phyloP scores from a whole-genome alignment of 768 basidiomycete genomes.

The Tricholoma hemisulphureum region DNA sequence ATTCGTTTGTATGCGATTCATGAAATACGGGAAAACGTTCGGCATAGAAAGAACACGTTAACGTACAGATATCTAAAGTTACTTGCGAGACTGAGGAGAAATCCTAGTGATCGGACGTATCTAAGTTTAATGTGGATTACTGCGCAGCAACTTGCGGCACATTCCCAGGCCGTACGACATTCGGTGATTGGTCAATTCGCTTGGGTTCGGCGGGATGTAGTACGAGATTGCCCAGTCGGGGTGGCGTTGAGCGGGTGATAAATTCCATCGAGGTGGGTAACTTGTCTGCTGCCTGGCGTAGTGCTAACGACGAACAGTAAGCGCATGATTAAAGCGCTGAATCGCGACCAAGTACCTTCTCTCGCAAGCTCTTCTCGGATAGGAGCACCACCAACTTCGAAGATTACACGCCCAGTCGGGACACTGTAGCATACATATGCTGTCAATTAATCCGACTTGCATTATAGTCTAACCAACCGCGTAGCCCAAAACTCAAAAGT shows the following conservation, averaged over 20 bases:
- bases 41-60: no score
- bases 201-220: conserved; percentile 44
- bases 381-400: conserved; percentile 88
- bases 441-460: background rate
- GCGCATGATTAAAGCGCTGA: conserved; percentile 1
- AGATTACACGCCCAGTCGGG: conserved; percentile 83
- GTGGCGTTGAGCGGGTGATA: conserved; percentile 63
- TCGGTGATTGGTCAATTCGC: conserved; percentile 13
- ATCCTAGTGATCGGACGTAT: no score
- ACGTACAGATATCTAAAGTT: no score
- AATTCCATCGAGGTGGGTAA: conserved; percentile 89
- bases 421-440: conserved; percentile 49
- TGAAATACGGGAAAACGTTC: no score
- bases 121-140: no score
- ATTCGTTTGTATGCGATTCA: no score
- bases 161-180: conserved; percentile 7
- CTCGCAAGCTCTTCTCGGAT: conserved; percentile 91
- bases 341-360: conserved; percentile 57
- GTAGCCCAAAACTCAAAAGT: conserved; percentile 97
- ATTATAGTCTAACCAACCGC: conserved; percentile 49
- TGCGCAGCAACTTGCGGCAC: conserved; percentile 6
- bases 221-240: conserved; percentile 70
- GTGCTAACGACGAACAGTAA: conserved; percentile 46
- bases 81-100: no score
- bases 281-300: conserved; percentile 84